phyloP scores from a whole-genome alignment of 2,329 filamentous ascomycete genomes.

The Cladosporium sp. region DNA sequence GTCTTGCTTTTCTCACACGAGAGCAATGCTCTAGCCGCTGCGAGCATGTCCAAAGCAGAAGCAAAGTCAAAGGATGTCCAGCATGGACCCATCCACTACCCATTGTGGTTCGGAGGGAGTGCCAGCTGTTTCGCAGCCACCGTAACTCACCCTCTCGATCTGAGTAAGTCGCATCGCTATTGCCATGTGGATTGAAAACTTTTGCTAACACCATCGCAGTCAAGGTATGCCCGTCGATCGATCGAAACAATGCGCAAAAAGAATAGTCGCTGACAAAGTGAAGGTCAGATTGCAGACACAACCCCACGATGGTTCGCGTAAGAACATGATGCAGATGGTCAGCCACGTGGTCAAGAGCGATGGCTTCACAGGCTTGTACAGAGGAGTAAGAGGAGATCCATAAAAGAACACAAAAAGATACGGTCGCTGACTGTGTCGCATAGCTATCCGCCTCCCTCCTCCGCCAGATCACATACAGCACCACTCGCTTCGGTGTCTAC shows the following conservation, averaged over 20 bases:
- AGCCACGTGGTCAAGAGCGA: slow-evolving; percentile 75
- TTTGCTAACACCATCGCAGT: slow-evolving; percentile 43
- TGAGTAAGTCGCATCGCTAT: slow-evolving; percentile 62
- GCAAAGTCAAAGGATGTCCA: slow-evolving; percentile 48
- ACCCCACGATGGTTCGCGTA: slow-evolving; percentile 66
- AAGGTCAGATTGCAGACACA: slow-evolving; percentile 89
- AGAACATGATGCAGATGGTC: slow-evolving; percentile 84
- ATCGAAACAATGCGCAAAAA: background rate
- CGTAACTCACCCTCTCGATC: slow-evolving; percentile 90
- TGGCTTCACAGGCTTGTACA: slow-evolving; percentile 81
- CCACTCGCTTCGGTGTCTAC: slow-evolving; percentile 94
- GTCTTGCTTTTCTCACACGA: background rate
- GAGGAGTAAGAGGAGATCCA: slow-evolving; percentile 58
- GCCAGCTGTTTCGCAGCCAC: slow-evolving; percentile 88
- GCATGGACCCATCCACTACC: slow-evolving; percentile 48
- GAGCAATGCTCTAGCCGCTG: slow-evolving; percentile 16
- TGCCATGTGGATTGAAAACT: background rate
- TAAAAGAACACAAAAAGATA: background rate
- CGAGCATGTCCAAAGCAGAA: slow-evolving; percentile 45
- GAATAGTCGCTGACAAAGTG: background rate
- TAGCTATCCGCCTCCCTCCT: slow-evolving; percentile 85
- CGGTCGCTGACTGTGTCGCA: slow-evolving; percentile 5
- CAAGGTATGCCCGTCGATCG: slow-evolving; percentile 42
- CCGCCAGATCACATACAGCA: slow-evolving; percentile 91
- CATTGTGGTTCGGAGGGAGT: slow-evolving; percentile 89